phyloP scores from a whole-genome alignment of 2,329 filamentous ascomycete species.

The Ceratocystis cubensis region DNA sequence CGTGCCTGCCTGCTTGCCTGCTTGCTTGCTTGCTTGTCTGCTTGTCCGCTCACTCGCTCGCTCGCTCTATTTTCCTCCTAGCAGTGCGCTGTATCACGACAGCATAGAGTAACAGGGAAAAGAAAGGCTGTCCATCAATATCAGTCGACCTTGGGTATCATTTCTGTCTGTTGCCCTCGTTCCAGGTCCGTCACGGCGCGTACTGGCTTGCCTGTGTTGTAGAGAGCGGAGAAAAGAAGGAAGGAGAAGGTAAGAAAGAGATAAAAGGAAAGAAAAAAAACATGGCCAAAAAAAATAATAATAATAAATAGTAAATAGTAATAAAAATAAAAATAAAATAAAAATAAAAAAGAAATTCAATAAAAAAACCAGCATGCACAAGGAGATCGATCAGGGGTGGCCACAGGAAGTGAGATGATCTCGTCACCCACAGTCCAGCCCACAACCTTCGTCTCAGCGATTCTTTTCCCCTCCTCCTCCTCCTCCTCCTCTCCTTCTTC shows the following conservation, averaged over 20 bases:
- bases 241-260: no score
- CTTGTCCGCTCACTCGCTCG: no score
- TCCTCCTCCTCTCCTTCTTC: no score
- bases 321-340: not conserved
- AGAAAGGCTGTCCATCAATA: not conserved
- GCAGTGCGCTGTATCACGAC: not conserved
- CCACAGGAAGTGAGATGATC: slow-evolving; percentile 8
- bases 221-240: not conserved
- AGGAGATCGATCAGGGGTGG: not conserved
- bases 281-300: not conserved
- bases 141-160: no score
- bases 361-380: not conserved
- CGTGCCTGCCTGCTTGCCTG: no score
- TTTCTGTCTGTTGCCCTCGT: no score
- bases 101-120: not conserved
- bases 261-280: not conserved
- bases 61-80: no score
- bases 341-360: not conserved
- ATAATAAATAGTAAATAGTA: not conserved
- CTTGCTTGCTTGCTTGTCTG: no score
- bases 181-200: no score
- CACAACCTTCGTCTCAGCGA: not conserved
- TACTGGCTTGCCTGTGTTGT: not conserved
- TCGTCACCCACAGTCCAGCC: not conserved
- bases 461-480: not conserved